phyloP scores from a whole-genome alignment of 176 grass and related monocot species.

The Tillandsia fasciculata region DNA sequence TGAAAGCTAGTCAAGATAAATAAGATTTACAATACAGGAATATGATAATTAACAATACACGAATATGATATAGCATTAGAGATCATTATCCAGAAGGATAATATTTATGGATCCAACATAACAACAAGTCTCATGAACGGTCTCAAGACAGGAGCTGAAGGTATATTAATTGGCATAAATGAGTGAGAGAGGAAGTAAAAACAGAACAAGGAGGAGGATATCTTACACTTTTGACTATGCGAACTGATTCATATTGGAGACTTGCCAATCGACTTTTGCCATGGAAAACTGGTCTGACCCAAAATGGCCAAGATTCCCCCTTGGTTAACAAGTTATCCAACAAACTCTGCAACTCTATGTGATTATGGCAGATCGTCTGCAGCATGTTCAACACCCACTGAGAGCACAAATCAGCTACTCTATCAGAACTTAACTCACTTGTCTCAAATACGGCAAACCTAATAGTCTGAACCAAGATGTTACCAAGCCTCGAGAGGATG shows the following conservation, averaged over 20 bases:
- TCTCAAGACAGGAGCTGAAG: neutral
- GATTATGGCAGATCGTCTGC: conserved; percentile 43
- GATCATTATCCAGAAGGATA: neutral
- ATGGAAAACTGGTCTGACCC: conserved; percentile 43
- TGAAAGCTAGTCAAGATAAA: neutral
- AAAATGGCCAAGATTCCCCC: conserved; percentile 69
- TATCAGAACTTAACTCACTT: conserved; percentile 26
- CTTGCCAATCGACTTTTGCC: conserved; percentile 23
- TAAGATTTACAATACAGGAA: too few relatives aligned
- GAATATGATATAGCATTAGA: neutral
- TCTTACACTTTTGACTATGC: conserved; percentile 32
- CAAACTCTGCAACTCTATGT: conserved; percentile 48
- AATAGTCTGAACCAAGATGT: conserved; percentile 64
- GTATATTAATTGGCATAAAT: neutral
- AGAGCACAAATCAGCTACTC: conserved; percentile 38
- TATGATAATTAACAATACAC: neutral
- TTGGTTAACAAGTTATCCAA: conserved; percentile 60
- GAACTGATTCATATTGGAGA: conserved; percentile 17
- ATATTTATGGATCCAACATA: neutral
- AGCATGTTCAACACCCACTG: conserved; percentile 63
- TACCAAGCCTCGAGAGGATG: conserved; percentile 41
- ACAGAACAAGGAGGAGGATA: neutral
- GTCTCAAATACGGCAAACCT: conserved; percentile 63
- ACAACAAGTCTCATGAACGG: neutral
- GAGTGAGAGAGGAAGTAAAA: neutral